Conservation (phyloP, 768 basidiomycete species). For the Saitozyma sp. region DNA sequence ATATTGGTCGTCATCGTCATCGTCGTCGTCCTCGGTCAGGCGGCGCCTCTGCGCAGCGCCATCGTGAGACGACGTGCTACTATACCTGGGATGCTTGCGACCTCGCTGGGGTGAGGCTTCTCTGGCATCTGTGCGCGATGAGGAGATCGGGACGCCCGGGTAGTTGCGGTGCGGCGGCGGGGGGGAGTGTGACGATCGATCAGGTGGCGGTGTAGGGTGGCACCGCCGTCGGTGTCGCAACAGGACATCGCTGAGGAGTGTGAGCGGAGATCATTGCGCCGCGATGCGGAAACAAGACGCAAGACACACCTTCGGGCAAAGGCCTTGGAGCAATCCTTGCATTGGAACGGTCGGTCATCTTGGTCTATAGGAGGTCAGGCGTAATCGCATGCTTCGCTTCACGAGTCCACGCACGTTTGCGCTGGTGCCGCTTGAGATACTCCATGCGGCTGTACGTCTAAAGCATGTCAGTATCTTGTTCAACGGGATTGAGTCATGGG, state of each 20-base stretch:
- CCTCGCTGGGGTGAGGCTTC: conserved; percentile 27
- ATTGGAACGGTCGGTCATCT: conserved; percentile 53
- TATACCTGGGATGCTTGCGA: conserved; percentile 24
- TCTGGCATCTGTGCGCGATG: conserved; percentile 39
- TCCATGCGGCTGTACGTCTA: conserved; percentile 53
- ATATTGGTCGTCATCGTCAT: conserved; percentile 30
- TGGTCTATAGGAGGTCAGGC: conserved; percentile 37
- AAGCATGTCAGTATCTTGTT: neutral
- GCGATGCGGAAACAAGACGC: neutral
- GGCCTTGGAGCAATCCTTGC: conserved; percentile 51
- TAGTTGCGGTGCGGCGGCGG: conserved; percentile 30
- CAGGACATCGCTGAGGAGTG: conserved; percentile 50
- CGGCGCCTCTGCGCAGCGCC: conserved; percentile 5
- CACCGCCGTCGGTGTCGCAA: conserved; percentile 52
- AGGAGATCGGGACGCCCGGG: conserved; percentile 41
- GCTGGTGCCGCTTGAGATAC: conserved; percentile 53
- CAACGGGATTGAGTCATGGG: too few species aligned
- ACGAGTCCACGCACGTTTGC: conserved; percentile 48
- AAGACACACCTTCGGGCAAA: conserved; percentile 52
- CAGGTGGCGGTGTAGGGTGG: conserved; percentile 47
- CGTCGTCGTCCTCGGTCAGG: conserved; percentile 6
- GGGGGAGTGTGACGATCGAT: conserved; percentile 33
- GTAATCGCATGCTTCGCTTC: neutral
- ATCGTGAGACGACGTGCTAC: conserved; percentile 11
- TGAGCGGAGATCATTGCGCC: conserved; percentile 1